Conservation (phyloP, 2,329 filamentous ascomycete genomes). For the Botrytis porri region DNA sequence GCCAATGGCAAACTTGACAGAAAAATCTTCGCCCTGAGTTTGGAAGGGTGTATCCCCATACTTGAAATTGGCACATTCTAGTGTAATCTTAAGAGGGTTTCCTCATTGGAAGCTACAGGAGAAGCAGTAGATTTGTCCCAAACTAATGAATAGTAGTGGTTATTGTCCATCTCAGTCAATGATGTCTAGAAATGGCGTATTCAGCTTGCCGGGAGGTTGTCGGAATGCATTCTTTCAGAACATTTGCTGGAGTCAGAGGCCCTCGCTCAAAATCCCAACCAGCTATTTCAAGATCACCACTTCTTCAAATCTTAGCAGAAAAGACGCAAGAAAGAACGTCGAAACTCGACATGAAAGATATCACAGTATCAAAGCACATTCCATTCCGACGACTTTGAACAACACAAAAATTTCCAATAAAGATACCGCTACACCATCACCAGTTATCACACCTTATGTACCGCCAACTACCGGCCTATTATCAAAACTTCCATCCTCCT, state of each 20-base stretch:
- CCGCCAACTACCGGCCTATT: conserved; percentile 70
- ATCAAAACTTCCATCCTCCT: conserved; percentile 63
- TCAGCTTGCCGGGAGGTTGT: conserved; percentile 20
- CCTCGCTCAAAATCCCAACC: not conserved
- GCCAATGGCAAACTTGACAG: too few relatives aligned
- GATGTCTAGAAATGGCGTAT: conserved; percentile 16
- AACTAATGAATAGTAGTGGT: not conserved
- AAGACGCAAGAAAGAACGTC: not conserved
- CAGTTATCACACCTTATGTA: conserved; percentile 5
- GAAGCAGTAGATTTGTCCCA: not conserved
- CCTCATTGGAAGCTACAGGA: not conserved
- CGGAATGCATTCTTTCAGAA: conserved; percentile 18
- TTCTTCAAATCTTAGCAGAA: not conserved
- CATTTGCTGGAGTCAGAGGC: not conserved
- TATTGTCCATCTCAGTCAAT: not conserved
- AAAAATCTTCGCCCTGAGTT: not conserved
- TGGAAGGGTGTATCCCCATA: not conserved
- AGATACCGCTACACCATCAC: not conserved
- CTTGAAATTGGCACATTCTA: too few relatives aligned
- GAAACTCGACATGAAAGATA: not conserved
- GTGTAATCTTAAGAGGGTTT: not conserved
- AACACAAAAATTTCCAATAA: not conserved
- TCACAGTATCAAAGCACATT: not conserved
- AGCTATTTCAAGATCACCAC: not conserved
- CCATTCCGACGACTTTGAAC: not conserved